Conservation (phyloP, 2,329 filamentous ascomycete genomes). For the Alternaria alternata region DNA sequence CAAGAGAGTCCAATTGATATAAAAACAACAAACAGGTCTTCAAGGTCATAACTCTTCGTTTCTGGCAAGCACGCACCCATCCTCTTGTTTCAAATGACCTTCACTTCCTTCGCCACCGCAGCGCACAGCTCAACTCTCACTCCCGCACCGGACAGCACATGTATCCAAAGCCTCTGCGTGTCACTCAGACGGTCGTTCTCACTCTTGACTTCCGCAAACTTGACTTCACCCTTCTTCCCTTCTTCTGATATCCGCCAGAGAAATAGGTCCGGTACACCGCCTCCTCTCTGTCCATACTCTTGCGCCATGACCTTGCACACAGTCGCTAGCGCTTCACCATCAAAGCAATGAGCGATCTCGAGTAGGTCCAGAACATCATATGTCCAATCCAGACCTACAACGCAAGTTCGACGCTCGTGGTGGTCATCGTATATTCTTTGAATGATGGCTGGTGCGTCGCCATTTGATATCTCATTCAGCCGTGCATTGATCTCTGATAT, state of each 20-base stretch:
- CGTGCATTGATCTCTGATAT: conserved; percentile 88
- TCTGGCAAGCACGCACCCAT: neutral
- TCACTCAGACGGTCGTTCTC: conserved; percentile 92
- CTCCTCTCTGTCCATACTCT: conserved; percentile 86
- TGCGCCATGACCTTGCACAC: conserved; percentile 95
- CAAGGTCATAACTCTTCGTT: neutral
- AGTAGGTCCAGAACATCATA: conserved; percentile 80
- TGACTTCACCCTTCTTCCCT: conserved; percentile 64
- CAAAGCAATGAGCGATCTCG: conserved; percentile 81
- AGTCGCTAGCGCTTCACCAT: conserved; percentile 78
- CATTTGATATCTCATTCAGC: conserved; percentile 87
- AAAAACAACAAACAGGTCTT: neutral
- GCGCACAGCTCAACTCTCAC: conserved; percentile 83
- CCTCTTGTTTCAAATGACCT: conserved; percentile 18
- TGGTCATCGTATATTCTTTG: conserved; percentile 73
- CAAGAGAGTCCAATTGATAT: neutral
- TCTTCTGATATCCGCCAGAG: conserved; percentile 70
- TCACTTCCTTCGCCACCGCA: conserved; percentile 66
- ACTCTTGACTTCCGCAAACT: conserved; percentile 71
- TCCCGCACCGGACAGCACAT: conserved; percentile 86
- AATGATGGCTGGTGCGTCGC: conserved; percentile 73
- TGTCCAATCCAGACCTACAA: conserved; percentile 92
- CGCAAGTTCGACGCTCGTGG: conserved; percentile 75
- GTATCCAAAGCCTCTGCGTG: conserved; percentile 95
- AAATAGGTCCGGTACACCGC: conserved; percentile 91